phyloP scores from a whole-genome alignment of 108 stramenopile genomes.

The Aureococcus anophagefferens region DNA sequence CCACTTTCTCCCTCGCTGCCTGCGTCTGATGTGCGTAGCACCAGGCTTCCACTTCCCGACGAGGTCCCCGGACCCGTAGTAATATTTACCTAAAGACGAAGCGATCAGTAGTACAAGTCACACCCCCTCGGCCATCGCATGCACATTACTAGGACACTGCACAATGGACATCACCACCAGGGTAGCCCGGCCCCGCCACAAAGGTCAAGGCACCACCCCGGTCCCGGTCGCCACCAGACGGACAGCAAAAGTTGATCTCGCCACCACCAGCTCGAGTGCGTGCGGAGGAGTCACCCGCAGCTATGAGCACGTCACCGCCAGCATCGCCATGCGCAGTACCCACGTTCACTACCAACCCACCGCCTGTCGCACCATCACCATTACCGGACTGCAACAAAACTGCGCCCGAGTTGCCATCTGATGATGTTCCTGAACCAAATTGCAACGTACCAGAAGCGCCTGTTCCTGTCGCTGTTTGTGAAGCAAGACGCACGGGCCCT shows the following conservation, averaged over 20 bases:
- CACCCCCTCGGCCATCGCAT: no score
- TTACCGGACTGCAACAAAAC: not conserved
- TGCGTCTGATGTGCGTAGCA: no score
- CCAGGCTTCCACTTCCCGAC: no score
- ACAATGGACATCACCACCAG: not conserved
- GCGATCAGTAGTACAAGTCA: no score
- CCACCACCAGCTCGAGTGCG: not conserved
- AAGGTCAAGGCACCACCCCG: not conserved
- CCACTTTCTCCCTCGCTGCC: no score
- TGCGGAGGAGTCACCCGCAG: not conserved
- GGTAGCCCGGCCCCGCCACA: not conserved
- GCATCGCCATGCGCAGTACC: not conserved
- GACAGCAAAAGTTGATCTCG: not conserved
- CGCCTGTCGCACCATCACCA: not conserved
- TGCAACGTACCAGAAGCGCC: not conserved
- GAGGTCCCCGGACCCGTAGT: no score
- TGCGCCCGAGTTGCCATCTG: not conserved
- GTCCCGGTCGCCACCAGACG: not conserved
- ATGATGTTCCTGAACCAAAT: not conserved
- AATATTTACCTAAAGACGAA: no score
- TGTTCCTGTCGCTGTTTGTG: no score
- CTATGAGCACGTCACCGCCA: not conserved
- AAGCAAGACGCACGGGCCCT: no score
- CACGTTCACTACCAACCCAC: not conserved
- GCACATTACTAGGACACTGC: no score